A percentile compares a stretch with the other conserved stretches of the same genome.
phyloP scores from a whole-genome alignment of 2,329 filamentous ascomycete genomes.

The Macroventuria anomochaeta region DNA sequence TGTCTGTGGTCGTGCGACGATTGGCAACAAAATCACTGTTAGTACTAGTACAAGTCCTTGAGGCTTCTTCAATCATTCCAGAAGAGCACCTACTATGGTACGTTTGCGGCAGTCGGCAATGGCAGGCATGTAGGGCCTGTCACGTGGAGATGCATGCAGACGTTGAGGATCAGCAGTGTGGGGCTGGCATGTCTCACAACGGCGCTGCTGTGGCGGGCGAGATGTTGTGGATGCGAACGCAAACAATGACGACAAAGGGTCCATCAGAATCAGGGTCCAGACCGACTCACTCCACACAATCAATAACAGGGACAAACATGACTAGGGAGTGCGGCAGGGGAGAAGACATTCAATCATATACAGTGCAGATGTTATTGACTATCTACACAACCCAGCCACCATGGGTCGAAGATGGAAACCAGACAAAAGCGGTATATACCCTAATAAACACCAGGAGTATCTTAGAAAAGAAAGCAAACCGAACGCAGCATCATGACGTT shows the following conservation, averaged over 20 bases:
- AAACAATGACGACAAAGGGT: constrained; percentile 10
- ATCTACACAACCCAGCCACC: constrained; percentile 19
- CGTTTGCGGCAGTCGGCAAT: neutral
- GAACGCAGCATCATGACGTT: constrained; percentile 27
- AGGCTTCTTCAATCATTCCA: neutral
- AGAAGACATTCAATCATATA: neutral
- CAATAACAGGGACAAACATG: too few species aligned
- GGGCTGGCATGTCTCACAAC: neutral
- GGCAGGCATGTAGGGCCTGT: constrained; percentile 2
- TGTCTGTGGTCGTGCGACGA: too few species aligned
- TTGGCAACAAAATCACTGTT: too few species aligned
- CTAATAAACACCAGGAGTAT: constrained; percentile 28
- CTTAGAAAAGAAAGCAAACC: constrained; percentile 13
- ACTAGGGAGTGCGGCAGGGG: neutral
- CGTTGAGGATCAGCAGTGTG: neutral
- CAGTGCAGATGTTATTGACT: constrained; percentile 16
- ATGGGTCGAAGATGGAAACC: constrained; percentile 11
- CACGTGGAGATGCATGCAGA: constrained; percentile 4
- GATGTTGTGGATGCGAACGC: constrained; percentile 1
- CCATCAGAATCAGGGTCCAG: neutral
- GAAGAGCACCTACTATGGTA: neutral
- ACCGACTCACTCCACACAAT: too few species aligned
- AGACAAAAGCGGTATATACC: constrained; percentile 23
- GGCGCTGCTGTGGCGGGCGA: neutral
- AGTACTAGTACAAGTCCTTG: too few species aligned